Conservation (phyloP, 495 filamentous ascomycete genomes). For the Thozetella sp. region DNA sequence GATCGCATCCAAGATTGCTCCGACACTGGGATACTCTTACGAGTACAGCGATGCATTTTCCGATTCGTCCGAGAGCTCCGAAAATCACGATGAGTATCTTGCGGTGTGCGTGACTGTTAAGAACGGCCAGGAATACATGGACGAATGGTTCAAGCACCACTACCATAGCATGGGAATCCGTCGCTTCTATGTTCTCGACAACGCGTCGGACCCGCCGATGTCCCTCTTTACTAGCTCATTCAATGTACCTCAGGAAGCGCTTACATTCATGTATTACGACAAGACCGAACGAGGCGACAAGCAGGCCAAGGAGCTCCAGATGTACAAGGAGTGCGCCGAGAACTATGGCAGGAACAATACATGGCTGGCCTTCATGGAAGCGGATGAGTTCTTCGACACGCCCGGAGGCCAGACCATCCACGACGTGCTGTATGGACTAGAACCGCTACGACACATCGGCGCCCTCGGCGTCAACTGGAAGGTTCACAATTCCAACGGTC, state of each 20-base stretch:
- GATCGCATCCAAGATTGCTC: too few species aligned
- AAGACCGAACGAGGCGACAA: not conserved
- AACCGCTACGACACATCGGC: not conserved
- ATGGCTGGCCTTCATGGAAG: not conserved
- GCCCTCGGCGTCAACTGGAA: not conserved
- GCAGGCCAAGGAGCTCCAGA: not conserved
- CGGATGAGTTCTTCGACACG: not conserved
- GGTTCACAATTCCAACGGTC: not conserved
- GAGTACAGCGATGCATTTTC: too few species aligned
- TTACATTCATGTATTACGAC: not conserved
- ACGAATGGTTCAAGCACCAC: not conserved
- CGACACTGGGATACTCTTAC: too few species aligned
- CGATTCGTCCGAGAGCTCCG: too few species aligned
- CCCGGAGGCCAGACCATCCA: not conserved
- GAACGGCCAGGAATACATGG: not conserved
- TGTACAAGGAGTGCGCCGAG: not conserved
- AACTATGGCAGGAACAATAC: not conserved
- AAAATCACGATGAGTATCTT: not conserved
- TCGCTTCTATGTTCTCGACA: not conserved
- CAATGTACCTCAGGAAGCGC: not conserved
- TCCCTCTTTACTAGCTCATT: not conserved
- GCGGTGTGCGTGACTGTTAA: not conserved
- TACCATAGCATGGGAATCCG: not conserved
- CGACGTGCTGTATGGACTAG: not conserved
- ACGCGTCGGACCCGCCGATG: not conserved